phyloP scores from a whole-genome alignment of 2,329 filamentous ascomycete species.

The Xylaria sp. region DNA sequence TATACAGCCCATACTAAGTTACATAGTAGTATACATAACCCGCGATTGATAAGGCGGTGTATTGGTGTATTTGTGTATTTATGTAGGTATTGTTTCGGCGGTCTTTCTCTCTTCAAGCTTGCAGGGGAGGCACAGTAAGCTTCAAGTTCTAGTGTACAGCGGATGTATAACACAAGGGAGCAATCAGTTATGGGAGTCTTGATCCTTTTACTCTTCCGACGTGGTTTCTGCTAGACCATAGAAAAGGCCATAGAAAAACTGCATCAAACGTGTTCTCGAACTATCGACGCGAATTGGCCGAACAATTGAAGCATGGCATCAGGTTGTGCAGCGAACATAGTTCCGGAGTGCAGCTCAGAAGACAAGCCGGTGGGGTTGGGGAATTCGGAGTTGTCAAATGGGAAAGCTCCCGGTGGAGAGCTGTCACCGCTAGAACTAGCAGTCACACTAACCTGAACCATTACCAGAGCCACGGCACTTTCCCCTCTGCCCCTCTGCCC shows the following conservation, averaged over 20 bases:
- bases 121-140: constrained; percentile 2
- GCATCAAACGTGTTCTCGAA: neutral
- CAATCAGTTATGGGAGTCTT: neutral
- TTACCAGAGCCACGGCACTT: constrained; percentile 25
- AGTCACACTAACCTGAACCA: neutral
- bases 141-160: neutral
- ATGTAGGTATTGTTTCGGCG: neutral
- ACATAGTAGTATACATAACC: neutral
- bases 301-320: neutral
- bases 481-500: neutral
- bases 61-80: constrained; percentile 11
- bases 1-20: too few species aligned
- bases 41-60: neutral
- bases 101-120: neutral
- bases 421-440: constrained; percentile 31
- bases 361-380: neutral
- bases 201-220: neutral
- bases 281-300: neutral
- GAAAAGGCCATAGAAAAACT: neutral
- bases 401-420: constrained; percentile 36
- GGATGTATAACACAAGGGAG: neutral
- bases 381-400: constrained; percentile 27
- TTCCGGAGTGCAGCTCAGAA: neutral
- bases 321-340: constrained; percentile 8
- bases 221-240: neutral